Conservation (phyloP, 2,329 filamentous ascomycete species). For the Bertia moriformis region DNA sequence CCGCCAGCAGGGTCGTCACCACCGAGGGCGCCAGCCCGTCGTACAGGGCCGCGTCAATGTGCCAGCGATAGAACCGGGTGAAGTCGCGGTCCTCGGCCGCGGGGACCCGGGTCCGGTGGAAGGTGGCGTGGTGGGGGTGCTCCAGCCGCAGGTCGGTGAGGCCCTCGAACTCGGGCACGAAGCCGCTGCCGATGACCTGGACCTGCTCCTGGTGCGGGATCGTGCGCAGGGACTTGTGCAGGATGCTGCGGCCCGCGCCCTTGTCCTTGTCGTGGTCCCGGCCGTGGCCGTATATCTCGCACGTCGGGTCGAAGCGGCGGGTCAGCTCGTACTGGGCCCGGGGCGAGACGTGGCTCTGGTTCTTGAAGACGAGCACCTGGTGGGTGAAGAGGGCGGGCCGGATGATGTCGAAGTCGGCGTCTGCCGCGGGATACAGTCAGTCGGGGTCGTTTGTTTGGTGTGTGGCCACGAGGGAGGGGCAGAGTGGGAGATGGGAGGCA, state of each 20-base stretch:
- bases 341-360: not conserved
- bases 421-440: too few species aligned
- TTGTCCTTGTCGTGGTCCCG: conserved; percentile 12
- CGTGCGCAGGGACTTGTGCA: not conserved
- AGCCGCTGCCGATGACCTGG: conserved; percentile 67
- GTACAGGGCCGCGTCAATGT: conserved; percentile 68
- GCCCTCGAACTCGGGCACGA: conserved; percentile 55
- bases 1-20: conserved; percentile 59
- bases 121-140: conserved; percentile 66
- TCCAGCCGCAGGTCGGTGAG: conserved; percentile 51
- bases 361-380: not conserved
- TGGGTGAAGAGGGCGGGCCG: not conserved
- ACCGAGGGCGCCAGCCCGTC: conserved; percentile 60
- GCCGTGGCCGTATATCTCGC: not conserved
- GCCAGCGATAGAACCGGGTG: conserved; percentile 61
- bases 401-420: not conserved
- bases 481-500: too few species aligned
- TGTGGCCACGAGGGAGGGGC: too few species aligned
- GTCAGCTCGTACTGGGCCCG: not conserved
- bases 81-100: conserved; percentile 40
- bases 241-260: too few species aligned
- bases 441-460: too few species aligned
- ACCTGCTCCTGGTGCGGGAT: conserved; percentile 23
- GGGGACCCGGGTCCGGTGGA: conserved; percentile 54
- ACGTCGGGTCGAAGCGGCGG: not conserved